phyloP scores from a whole-genome alignment of 257 asterid species.

The Ilex asprella region DNA sequence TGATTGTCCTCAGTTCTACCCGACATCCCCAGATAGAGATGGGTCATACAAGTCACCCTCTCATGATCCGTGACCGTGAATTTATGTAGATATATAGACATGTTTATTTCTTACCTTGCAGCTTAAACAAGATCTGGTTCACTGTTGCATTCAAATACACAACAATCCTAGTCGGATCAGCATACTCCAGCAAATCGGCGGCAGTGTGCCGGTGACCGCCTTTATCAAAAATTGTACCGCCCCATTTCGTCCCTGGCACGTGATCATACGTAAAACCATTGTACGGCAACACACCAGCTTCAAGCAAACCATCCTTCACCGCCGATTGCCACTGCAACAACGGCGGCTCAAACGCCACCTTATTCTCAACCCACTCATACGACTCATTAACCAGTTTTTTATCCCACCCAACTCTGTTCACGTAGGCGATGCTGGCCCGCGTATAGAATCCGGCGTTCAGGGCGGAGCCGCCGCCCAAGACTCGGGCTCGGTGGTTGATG shows the following conservation, averaged over 20 bases:
- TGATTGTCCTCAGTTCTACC: no score
- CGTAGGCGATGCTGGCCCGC: neutral
- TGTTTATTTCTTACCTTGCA: neutral
- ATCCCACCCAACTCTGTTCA: neutral
- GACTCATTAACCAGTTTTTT: neutral
- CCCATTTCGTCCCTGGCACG: neutral
- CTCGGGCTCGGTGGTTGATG: neutral
- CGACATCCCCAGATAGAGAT: no score
- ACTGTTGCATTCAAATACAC: slow-evolving; percentile 1
- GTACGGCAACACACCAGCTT: neutral
- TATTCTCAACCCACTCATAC: neutral
- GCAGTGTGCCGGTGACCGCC: neutral
- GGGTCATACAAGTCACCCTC: no score
- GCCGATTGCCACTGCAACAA: slow-evolving; percentile 1
- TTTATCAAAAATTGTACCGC: neutral
- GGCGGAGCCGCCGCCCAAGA: slow-evolving; percentile 2
- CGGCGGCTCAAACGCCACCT: neutral
- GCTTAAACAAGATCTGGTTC: neutral
- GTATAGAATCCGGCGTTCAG: neutral
- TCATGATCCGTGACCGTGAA: no score
- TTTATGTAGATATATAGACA: no score
- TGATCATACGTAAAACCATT: neutral
- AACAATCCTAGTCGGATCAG: neutral
- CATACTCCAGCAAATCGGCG: slow-evolving; percentile 1
- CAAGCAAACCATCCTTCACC: neutral